phyloP scores from a whole-genome alignment of 345 rosid genomes.

The Salix suchowensis region DNA sequence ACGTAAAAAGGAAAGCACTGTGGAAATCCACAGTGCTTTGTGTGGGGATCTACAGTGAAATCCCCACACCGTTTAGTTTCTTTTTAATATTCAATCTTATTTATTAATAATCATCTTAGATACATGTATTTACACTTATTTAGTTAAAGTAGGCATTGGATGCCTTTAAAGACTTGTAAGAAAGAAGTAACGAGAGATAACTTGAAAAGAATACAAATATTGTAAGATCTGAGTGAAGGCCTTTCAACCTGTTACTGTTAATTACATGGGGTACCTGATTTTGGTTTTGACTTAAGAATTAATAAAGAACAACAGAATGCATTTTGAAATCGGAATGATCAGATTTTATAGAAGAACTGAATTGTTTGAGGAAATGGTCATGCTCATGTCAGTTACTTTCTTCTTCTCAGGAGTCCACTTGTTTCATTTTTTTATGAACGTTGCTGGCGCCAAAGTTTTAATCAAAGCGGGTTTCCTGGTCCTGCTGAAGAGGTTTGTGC shows the following conservation, averaged over 20 bases:
- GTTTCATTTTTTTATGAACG: slow-evolving; percentile 90
- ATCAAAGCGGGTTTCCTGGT: slow-evolving; percentile 86
- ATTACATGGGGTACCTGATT: background rate
- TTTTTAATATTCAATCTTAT: no score
- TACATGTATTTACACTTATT: no score
- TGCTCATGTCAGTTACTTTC: slow-evolving; percentile 8
- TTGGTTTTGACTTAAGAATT: background rate
- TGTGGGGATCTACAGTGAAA: no score
- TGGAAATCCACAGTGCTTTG: no score
- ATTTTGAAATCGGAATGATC: background rate
- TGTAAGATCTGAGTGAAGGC: background rate
- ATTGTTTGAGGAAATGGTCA: background rate
- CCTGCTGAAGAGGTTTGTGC: slow-evolving; percentile 78
- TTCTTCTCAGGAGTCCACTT: slow-evolving; percentile 69
- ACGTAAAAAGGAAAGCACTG: no score
- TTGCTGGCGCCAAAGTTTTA: slow-evolving; percentile 90
- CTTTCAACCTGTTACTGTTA: background rate
- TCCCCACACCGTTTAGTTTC: no score
- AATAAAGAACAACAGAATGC: background rate
- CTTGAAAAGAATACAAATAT: no score
- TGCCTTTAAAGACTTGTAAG: no score
- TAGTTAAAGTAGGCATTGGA: no score
- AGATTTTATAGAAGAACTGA: background rate
- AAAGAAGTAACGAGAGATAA: no score
- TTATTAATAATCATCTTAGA: no score